Evolutionary conservation across 306 rosid genomes (phyloP), one percentile per base, ranked within the genome.

Genomic region (Betula pendula): DNA sequence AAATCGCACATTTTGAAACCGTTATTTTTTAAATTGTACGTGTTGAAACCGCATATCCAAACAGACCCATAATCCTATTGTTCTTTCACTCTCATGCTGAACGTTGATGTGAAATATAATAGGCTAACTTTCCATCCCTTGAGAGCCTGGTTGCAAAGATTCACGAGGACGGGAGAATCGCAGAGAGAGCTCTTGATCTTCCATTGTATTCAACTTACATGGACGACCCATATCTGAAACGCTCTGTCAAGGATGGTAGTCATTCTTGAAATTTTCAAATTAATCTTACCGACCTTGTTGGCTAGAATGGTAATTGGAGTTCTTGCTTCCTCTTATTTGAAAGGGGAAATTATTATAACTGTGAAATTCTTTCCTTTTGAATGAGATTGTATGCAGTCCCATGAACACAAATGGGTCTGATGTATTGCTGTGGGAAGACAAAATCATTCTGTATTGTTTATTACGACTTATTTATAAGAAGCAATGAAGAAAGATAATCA

Each of bases 161-260:
- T 77, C 97, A 90, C 9, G 93, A 90, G 76, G 96, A 95, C 74
- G 27, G 96, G 20, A 79, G 63, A 72, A 77, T 87, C 86, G 93
- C 91, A n/a, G 97, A 90, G 88, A 79, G 68, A 68, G 96, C 93
- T 78, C 92, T 95, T 80, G 96, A 95, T 81, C 97, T 95, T 78
- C 92, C 98, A 13, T 49, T 83, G 84, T 95, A 90, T 84, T 90
- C 92, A 24, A 85, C 86, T 72, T 80, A 80, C 85, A 83, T 75
- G 83, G 88, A 92, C 73, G 89, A 90, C 63, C 84, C 79, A 9
- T 86, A 85, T 84, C 70, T 92, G 76, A 88, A 73, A 83, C 84
- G 75, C 70, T 69, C 58, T 58, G 71, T 59, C 73, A 62, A 73
- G 68, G 53, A 73, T 74, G 40, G 63, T 33, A 65, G 73, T 25